Evolutionary conservation across 2,329 filamentous ascomycete species (phyloP).

Genomic region (Emmonsiellopsis sp.): DNA sequence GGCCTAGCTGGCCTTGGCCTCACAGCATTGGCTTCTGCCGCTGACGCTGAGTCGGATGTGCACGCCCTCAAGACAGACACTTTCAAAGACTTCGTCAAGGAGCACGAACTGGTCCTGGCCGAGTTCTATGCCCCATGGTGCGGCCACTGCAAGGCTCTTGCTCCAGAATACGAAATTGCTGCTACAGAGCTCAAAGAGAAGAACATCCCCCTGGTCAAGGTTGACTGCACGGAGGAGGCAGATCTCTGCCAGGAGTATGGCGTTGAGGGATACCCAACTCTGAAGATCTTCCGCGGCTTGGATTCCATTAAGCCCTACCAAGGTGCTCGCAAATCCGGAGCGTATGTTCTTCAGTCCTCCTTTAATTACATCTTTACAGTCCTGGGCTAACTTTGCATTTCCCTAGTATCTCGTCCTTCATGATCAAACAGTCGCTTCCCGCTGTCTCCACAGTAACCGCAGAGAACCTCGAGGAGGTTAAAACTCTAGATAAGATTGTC

Average conservation of each 20-base stretch:
- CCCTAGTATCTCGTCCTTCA: constrained; percentile 64
- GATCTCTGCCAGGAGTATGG: constrained; percentile 84
- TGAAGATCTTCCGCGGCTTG: constrained; percentile 94
- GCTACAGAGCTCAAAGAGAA: constrained; percentile 41
- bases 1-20: constrained; percentile 28
- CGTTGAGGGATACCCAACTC: constrained; percentile 94
- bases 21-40: constrained; percentile 26
- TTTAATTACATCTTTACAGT: neutral
- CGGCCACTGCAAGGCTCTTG: constrained; percentile 97
- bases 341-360: constrained; percentile 34
- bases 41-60: constrained; percentile 60
- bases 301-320: constrained; percentile 76
- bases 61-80: constrained; percentile 73
- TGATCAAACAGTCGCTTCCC: constrained; percentile 95
- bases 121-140: constrained; percentile 98
- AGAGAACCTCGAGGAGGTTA: constrained; percentile 88
- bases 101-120: constrained; percentile 81
- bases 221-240: constrained; percentile 87
- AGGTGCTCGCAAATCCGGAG: constrained; percentile 79
- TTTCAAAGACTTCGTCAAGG: constrained; percentile 77
- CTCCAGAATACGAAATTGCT: constrained; percentile 42
- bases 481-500: constrained; percentile 95
- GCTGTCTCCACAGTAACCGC: constrained; percentile 76
- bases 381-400: constrained; percentile 15
- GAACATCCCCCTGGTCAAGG: constrained; percentile 40